Percentiles rank a stretch among this genome's conserved stretches.
These are phyloP conservation scores for Magnusiomyces starmeri DNA, from an alignment of 1,139 yeast genomes.

Conservation along the genomic window DNA sequence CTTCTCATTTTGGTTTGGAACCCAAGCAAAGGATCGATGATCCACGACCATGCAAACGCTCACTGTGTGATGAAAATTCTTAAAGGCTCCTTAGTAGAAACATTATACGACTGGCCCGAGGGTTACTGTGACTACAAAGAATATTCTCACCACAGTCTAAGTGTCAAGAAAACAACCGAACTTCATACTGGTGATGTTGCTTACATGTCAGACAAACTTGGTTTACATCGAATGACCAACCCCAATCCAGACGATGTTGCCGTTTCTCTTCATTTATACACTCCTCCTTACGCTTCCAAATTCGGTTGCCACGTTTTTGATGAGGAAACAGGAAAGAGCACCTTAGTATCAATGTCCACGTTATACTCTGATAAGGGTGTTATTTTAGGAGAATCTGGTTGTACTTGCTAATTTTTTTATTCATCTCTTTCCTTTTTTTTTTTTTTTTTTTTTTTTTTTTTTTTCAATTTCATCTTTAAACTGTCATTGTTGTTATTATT, in stretches of 20 bases:
- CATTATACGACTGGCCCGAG: slow-evolving; percentile 50
- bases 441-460: not conserved
- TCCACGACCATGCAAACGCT: slow-evolving; percentile 74
- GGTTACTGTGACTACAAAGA: slow-evolving; percentile 14
- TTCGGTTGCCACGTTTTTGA: slow-evolving; percentile 60
- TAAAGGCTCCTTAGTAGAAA: slow-evolving; percentile 53
- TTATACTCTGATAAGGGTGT: slow-evolving; percentile 58
- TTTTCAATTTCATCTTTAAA: too few species aligned
- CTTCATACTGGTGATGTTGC: slow-evolving; percentile 47
- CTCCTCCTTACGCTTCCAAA: slow-evolving; percentile 70
- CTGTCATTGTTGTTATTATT: too few species aligned
- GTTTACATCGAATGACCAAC: slow-evolving; percentile 59
- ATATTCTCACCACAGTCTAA: slow-evolving; percentile 18
- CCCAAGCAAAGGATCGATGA: slow-evolving; percentile 58
- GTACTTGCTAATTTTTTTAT: not conserved
- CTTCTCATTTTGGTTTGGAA: slow-evolving; percentile 64
- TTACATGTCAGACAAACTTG: slow-evolving; percentile 60
- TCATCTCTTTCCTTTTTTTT: too few species aligned
- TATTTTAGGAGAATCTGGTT: not conserved
- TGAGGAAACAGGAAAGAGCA: slow-evolving; percentile 44
- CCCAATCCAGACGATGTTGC: slow-evolving; percentile 43
- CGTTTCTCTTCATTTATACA: slow-evolving; percentile 65
- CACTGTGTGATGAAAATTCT: slow-evolving; percentile 53
- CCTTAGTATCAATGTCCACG: slow-evolving; percentile 54
- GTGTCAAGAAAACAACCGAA: slow-evolving; percentile 30